Percentiles rank a stretch among this genome's conserved stretches.
phyloP scores from a whole-genome alignment of 2,329 filamentous ascomycete genomes.

The Aspergillus latus region DNA sequence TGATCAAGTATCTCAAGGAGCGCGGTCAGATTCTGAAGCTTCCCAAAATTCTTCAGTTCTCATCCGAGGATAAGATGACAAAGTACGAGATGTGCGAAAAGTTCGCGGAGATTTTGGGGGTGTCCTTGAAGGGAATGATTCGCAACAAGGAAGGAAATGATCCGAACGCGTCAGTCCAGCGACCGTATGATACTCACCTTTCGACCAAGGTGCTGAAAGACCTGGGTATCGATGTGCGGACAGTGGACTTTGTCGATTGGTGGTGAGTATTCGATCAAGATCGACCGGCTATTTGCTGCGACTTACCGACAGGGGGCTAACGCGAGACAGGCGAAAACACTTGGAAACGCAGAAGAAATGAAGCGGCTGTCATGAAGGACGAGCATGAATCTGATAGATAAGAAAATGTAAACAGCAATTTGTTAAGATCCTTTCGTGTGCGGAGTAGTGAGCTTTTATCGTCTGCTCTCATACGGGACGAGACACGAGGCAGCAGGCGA shows the following conservation, averaged over 20 bases:
- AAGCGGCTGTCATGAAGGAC: background rate
- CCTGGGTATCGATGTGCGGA: constrained; percentile 71
- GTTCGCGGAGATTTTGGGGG: constrained; percentile 75
- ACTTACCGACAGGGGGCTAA: constrained; percentile 12
- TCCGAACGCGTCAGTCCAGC: constrained; percentile 67
- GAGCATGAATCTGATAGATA: background rate
- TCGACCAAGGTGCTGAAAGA: constrained; percentile 72
- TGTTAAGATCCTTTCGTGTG: background rate
- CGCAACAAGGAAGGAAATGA: constrained; percentile 69
- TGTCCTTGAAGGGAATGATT: constrained; percentile 67
- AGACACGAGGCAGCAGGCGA: background rate
- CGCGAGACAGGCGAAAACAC: constrained; percentile 31
- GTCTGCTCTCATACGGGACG: too few species aligned
- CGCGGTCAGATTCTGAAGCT: constrained; percentile 54
- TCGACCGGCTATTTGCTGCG: constrained; percentile 6
- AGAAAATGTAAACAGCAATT: constrained; percentile 4
- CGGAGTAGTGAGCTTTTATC: background rate
- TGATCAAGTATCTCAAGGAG: constrained; percentile 63
- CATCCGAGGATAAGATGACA: constrained; percentile 79
- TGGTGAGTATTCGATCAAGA: constrained; percentile 54
- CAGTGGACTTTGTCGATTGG: constrained; percentile 76
- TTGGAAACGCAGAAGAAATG: constrained; percentile 31
- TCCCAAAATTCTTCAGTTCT: constrained; percentile 77
- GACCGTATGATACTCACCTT: constrained; percentile 86
- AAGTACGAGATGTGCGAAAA: constrained; percentile 85